Evolutionary conservation across 1,139 yeast genomes (phyloP).

Genomic region (Kluyveromyces sp.): DNA sequence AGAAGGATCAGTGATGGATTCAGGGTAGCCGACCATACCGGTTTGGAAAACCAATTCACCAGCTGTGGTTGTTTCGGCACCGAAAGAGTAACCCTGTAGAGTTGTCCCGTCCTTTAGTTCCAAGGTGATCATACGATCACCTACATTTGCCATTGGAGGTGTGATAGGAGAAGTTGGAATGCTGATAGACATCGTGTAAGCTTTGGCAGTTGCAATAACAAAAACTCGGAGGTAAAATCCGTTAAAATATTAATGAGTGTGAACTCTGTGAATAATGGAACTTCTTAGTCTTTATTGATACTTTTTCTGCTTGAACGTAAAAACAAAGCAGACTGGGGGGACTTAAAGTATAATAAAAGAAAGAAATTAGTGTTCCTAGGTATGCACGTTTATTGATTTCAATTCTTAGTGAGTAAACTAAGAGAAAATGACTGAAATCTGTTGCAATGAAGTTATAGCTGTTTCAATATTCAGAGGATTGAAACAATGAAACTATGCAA

Average conservation of each 20-base stretch:
- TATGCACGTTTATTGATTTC: neutral
- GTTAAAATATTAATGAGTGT: too few relatives aligned
- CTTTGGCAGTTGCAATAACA: too few relatives aligned
- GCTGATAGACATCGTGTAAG: slow-evolving; percentile 24
- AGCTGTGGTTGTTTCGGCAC: slow-evolving; percentile 79
- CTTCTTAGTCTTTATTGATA: too few relatives aligned
- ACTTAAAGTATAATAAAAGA: too few relatives aligned
- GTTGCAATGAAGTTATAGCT: neutral
- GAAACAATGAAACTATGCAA: too few relatives aligned
- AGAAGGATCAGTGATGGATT: slow-evolving; percentile 96
- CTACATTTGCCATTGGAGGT: slow-evolving; percentile 78
- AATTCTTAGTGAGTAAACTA: neutral
- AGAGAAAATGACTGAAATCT: too few relatives aligned
- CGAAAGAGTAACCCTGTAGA: slow-evolving; percentile 95
- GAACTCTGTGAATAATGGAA: too few relatives aligned
- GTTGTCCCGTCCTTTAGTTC: slow-evolving; percentile 87
- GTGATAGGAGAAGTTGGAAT: slow-evolving; percentile 65
- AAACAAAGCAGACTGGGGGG: too few relatives aligned
- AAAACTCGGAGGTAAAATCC: too few relatives aligned
- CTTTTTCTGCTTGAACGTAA: too few relatives aligned
- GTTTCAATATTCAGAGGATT: neutral
- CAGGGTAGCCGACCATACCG: slow-evolving; percentile 99
- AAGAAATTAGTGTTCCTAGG: too few relatives aligned
- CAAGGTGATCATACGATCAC: slow-evolving; percentile 78
- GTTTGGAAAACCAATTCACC: slow-evolving; percentile 99